These are phyloP conservation scores for Esteya vermicola DNA, from an alignment of 2,329 filamentous ascomycete genomes.

Conservation along the genomic window DNA sequence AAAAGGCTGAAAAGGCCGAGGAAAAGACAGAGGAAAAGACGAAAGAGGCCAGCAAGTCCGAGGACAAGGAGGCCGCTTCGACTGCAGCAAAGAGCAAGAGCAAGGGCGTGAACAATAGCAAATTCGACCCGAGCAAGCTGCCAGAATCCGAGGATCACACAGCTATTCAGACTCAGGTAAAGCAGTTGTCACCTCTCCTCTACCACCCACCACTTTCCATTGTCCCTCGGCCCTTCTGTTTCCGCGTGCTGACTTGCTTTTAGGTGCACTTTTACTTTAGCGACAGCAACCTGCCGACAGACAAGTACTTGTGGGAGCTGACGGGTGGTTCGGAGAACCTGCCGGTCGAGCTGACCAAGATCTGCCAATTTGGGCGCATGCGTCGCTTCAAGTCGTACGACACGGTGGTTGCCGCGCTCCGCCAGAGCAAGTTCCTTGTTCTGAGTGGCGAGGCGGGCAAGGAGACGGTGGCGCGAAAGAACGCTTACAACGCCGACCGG, in stretches of 20 bases:
- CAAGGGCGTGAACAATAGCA: constrained; percentile 38
- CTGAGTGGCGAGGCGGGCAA: constrained; percentile 59
- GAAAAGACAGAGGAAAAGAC: constrained; percentile 14
- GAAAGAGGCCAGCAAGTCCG: not conserved
- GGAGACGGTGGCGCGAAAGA: constrained; percentile 65
- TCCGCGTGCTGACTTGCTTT: too few relatives aligned
- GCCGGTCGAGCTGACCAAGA: constrained; percentile 60
- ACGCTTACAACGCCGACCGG: constrained; percentile 45
- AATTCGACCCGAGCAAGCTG: constrained; percentile 54
- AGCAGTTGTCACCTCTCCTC: not conserved
- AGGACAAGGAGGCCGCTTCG: constrained; percentile 9
- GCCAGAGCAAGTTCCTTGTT: constrained; percentile 59
- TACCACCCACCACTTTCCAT: too few relatives aligned
- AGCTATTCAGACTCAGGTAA: constrained; percentile 72
- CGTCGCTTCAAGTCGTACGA: constrained; percentile 80
- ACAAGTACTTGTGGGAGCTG: constrained; percentile 72
- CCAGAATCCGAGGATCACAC: constrained; percentile 62
- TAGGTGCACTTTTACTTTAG: constrained; percentile 97
- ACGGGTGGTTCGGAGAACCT: constrained; percentile 71
- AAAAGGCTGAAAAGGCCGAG: constrained; percentile 12
- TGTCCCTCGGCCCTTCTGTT: too few relatives aligned
- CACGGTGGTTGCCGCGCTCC: constrained; percentile 70
- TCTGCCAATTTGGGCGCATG: constrained; percentile 92
- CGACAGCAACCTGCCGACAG: constrained; percentile 75
- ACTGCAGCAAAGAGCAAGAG: too few relatives aligned